phyloP scores from a whole-genome alignment of 2,329 filamentous ascomycete genomes.

The Trichoderma sp. region DNA sequence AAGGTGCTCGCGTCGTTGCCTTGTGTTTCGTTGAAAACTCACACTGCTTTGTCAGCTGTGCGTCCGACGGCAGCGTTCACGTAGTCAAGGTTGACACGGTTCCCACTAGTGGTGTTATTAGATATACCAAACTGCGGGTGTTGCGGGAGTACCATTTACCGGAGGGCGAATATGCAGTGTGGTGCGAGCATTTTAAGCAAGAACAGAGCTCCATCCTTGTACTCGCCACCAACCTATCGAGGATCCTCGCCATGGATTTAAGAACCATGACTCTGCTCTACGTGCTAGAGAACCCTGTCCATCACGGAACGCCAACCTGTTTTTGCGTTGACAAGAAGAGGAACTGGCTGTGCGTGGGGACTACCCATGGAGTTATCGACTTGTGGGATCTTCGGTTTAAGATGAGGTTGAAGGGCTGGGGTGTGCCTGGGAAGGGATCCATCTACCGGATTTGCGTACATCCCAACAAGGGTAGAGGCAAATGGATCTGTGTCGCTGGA shows the following conservation, averaged over 20 bases:
- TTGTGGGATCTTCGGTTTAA: slow-evolving; percentile 97
- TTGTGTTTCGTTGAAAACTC: slow-evolving; percentile 92
- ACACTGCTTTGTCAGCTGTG: slow-evolving; percentile 89
- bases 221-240: slow-evolving; percentile 82
- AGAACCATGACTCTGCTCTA: slow-evolving; percentile 83
- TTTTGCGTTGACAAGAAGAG: slow-evolving; percentile 85
- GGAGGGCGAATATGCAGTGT: slow-evolving; percentile 74
- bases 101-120: slow-evolving; percentile 52
- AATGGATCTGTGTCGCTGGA: slow-evolving; percentile 85
- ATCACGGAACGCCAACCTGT: slow-evolving; percentile 88
- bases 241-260: slow-evolving; percentile 81
- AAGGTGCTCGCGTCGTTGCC: slow-evolving; percentile 72
- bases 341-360: slow-evolving; percentile 90
- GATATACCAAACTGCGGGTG: slow-evolving; percentile 76
- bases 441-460: slow-evolving; percentile 81
- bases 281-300: slow-evolving; percentile 79
- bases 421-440: slow-evolving; percentile 74
- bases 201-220: slow-evolving; percentile 81
- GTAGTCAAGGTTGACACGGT: slow-evolving; percentile 75
- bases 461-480: slow-evolving; percentile 73
- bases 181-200: slow-evolving; percentile 88
- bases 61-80: slow-evolving; percentile 85
- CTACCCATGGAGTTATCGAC: slow-evolving; percentile 87
- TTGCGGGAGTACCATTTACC: slow-evolving; percentile 81
- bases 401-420: slow-evolving; percentile 84